These are phyloP conservation scores for Nicotiana undulata DNA, from an alignment of 257 asterid genomes.

Conservation along the genomic window DNA sequence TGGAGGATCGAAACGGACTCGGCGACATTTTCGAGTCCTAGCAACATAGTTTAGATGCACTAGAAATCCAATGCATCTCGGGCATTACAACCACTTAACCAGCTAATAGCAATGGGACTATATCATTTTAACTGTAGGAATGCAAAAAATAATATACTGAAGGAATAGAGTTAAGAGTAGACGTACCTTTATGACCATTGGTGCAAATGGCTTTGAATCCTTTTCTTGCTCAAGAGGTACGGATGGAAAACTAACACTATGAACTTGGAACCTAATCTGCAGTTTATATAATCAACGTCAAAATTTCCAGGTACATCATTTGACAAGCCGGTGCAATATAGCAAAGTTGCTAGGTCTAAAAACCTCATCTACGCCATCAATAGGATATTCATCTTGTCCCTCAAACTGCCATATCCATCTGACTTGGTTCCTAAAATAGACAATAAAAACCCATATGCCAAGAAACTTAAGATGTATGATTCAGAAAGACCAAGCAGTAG, in stretches of 20 bases:
- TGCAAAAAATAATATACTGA: too few relatives aligned
- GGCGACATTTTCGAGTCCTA: too few relatives aligned
- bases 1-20: too few relatives aligned
- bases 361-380: constrained; percentile 75
- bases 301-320: constrained; percentile 33
- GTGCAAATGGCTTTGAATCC: constrained; percentile 38
- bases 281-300: constrained; percentile 18
- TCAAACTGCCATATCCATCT: constrained; percentile 66
- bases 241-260: constrained; percentile 49
- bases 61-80: neutral
- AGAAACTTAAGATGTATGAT: neutral
- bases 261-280: constrained; percentile 44
- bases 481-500: neutral
- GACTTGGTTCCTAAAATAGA: constrained; percentile 29
- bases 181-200: constrained; percentile 38
- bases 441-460: neutral
- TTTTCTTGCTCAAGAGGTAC: constrained; percentile 50
- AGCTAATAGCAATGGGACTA: neutral
- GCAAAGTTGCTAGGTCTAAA: neutral
- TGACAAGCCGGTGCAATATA: neutral
- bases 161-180: neutral
- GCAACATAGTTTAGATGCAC: too few relatives aligned
- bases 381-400: constrained; percentile 35
- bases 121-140: neutral
- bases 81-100: neutral